Evolutionary conservation across 441 rosid genomes (phyloP).

Genomic region (Aquilaria agallochum): DNA sequence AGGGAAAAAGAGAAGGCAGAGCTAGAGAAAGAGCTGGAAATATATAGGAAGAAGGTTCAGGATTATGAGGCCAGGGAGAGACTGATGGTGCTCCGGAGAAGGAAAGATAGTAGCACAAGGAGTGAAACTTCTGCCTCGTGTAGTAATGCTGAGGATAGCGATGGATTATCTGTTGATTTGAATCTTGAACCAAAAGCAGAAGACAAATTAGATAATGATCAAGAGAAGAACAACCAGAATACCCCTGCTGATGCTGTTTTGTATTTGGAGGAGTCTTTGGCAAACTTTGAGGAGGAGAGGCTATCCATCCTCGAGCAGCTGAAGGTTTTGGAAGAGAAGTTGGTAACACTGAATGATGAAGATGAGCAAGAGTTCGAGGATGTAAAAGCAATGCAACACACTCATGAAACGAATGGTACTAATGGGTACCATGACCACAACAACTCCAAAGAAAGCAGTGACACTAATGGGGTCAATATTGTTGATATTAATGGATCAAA

Average conservation of each 20-base stretch:
- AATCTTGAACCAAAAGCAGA: slow-evolving; percentile 38
- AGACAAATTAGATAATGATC: slow-evolving; percentile 21
- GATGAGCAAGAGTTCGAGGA: slow-evolving; percentile 46
- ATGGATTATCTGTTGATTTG: slow-evolving; percentile 45
- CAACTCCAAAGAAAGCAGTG: slow-evolving; percentile 16
- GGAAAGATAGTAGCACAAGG: slow-evolving; percentile 29
- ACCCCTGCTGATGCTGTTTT: slow-evolving; percentile 75
- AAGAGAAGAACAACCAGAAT: slow-evolving; percentile 27
- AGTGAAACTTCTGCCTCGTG: slow-evolving; percentile 56
- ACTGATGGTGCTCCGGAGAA: slow-evolving; percentile 36
- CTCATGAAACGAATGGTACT: slow-evolving; percentile 32
- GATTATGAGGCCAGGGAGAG: slow-evolving; percentile 78
- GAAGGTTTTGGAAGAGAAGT: slow-evolving; percentile 78
- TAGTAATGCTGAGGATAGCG: slow-evolving; percentile 58
- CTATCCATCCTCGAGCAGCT: slow-evolving; percentile 80
- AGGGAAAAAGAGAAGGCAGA: slow-evolving; percentile 72
- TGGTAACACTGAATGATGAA: slow-evolving; percentile 44
- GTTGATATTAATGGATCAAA: slow-evolving; percentile 53
- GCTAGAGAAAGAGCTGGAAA: slow-evolving; percentile 67
- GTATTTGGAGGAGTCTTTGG: slow-evolving; percentile 74
- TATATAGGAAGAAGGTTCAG: slow-evolving; percentile 48
- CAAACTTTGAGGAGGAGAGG: slow-evolving; percentile 81
- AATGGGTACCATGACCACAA: slow-evolving; percentile 36
- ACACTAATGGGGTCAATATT: slow-evolving; percentile 33
- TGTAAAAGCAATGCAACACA: slow-evolving; percentile 28